phyloP scores from a whole-genome alignment of 306 rosid species.

The Quercus engelmannii region DNA sequence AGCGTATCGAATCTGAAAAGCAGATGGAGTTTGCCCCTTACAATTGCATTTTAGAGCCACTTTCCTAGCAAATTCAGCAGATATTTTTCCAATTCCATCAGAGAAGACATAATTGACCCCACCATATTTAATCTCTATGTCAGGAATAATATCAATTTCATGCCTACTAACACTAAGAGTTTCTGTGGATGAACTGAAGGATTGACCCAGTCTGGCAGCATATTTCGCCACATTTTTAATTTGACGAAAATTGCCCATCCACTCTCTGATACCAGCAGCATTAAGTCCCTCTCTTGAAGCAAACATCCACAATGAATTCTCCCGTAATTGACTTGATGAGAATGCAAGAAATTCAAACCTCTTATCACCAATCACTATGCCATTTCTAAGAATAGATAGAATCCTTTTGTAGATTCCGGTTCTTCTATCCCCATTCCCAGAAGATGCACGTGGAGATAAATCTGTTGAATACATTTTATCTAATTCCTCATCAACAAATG shows the following conservation, averaged over 20 bases:
- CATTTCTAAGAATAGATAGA: conserved; percentile 57
- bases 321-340: conserved; percentile 86
- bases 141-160: conserved; percentile 61
- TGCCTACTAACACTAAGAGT: conserved; percentile 40
- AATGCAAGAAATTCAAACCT: conserved; percentile 84
- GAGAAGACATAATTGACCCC: conserved; percentile 56
- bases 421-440: conserved; percentile 26
- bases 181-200: conserved; percentile 90
- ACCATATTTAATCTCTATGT: conserved; percentile 20
- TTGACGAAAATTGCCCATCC: conserved; percentile 67
- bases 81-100: conserved; percentile 90
- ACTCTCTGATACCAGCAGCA: conserved; percentile 48
- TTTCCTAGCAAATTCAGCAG: conserved; percentile 55
- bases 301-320: conserved; percentile 88
- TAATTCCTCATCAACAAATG: conserved; percentile 86
- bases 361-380: conserved; percentile 63
- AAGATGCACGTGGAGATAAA: conserved; percentile 52
- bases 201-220: conserved; percentile 92
- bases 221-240: conserved; percentile 88
- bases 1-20: conserved; percentile 86
- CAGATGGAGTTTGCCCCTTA: conserved; percentile 48
- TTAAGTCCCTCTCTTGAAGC: conserved; percentile 41
- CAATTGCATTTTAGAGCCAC: conserved; percentile 69
- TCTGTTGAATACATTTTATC: conserved; percentile 59
- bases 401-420: conserved; percentile 60